These are phyloP conservation scores for Patellaria atrata DNA, from an alignment of 495 filamentous ascomycete species.

Conservation along the genomic window DNA sequence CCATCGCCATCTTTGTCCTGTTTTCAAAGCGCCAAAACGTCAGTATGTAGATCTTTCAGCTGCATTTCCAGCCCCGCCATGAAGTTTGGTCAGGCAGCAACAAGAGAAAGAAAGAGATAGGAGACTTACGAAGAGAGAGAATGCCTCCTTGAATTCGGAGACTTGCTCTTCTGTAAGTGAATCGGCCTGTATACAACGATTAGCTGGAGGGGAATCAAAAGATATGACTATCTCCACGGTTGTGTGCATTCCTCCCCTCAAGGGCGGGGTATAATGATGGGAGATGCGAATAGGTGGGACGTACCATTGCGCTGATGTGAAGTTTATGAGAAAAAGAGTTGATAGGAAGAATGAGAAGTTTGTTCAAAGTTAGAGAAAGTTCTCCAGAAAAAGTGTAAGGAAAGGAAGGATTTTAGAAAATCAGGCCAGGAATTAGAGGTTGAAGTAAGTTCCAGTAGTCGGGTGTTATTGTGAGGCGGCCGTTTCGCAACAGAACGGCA, in stretches of 20 bases:
- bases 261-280: slow-evolving; percentile 15
- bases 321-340: too few relatives aligned
- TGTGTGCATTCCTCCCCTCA: too few relatives aligned
- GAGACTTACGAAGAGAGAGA: slow-evolving; percentile 93
- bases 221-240: too few relatives aligned
- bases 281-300: background rate
- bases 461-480: too few relatives aligned
- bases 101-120: background rate
- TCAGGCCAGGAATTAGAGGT: too few relatives aligned
- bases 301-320: slow-evolving; percentile 4
- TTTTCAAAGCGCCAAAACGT: slow-evolving; percentile 11
- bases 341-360: too few relatives aligned
- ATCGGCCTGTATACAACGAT: slow-evolving; percentile 23
- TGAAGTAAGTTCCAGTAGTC: too few relatives aligned
- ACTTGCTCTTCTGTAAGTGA: slow-evolving; percentile 94
- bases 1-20: slow-evolving; percentile 99
- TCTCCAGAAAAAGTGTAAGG: too few relatives aligned
- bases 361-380: too few relatives aligned
- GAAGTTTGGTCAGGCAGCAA: slow-evolving; percentile 16
- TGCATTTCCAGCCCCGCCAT: slow-evolving; percentile 1
- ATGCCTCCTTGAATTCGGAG: slow-evolving; percentile 99
- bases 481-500: too few relatives aligned
- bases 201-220: too few relatives aligned
- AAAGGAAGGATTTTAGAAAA: too few relatives aligned
- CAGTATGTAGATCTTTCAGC: slow-evolving; percentile 7